Percentiles rank a stretch among this genome's conserved stretches.
phyloP scores from a whole-genome alignment of 163 green algal species.

The Chlamydomonas reinhardtii region DNA sequence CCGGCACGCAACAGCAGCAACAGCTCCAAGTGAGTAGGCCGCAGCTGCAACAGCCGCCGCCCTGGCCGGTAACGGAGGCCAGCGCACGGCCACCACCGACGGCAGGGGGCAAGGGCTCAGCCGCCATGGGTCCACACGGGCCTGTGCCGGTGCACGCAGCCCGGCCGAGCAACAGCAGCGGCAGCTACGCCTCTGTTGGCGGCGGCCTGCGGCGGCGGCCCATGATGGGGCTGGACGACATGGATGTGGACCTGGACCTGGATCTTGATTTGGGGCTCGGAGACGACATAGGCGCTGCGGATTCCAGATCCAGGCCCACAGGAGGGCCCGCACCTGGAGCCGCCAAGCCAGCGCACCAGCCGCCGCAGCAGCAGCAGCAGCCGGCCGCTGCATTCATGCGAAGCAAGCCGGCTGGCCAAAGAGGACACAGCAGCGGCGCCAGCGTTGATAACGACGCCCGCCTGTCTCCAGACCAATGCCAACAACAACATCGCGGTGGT shows the following conservation, averaged over 20 bases:
- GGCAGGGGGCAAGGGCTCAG: too few species aligned
- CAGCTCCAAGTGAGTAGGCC: background rate
- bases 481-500: too few species aligned
- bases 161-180: background rate
- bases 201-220: background rate
- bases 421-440: too few species aligned
- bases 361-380: background rate
- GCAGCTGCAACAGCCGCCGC: background rate
- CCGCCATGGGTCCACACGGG: too few species aligned
- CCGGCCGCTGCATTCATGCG: too few species aligned
- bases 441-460: too few species aligned
- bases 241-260: constrained; percentile 22
- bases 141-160: too few species aligned
- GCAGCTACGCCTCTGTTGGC: background rate
- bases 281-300: background rate
- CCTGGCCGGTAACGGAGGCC: too few species aligned
- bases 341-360: too few species aligned
- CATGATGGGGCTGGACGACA: constrained; percentile 29
- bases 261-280: constrained; percentile 1
- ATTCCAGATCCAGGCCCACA: background rate
- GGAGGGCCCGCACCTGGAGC: background rate
- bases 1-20: background rate
- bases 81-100: too few species aligned
- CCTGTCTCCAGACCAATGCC: too few species aligned
- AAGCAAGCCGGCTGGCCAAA: background rate